Base-by-base conservation (phyloP, 2,329 filamentous ascomycete genomes). In the Plenodomus tracheiphilus region DNA sequence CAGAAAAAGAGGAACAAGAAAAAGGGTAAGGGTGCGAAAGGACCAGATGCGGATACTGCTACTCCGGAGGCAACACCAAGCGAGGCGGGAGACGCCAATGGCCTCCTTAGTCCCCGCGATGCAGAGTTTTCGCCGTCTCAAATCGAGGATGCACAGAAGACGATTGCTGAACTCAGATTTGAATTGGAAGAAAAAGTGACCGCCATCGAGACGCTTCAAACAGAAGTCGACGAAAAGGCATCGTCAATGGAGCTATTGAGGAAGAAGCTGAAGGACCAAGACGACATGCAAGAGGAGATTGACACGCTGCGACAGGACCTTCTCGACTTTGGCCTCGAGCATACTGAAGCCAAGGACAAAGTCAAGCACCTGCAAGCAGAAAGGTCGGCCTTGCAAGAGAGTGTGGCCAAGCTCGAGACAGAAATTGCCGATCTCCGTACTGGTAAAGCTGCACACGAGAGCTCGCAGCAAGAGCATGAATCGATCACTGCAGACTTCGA, bases 1-100 rank as follows among this genome's bases (percentile, higher is more conserved):
- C 75, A 75, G 50, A 93, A 91, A 75, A 95, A 91, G 71, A 95
- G 89, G 72, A 95, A 91, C 56, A 78, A 89, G 69, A 96, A 93
- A 78, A 96, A 95, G 81, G 88, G 86, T 74, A 93, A 92, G 77
- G 84, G 83, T 16, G 82, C 80, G 25, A 84, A 82, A 55, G 58
- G 47, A 19, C 40, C 50, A 5, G 63, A 64, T 8, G 71, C 58
- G 2, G 39, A 46, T 9, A 72, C 77, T 16, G 61, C 63, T 16
- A 62, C 71, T 10, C 56, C 66, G 7, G 69, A 75, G 17, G 57
- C 69, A 20, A 63, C 66, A 15, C 66, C 65, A 9, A 65, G 68
- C 36, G 76, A 79, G 45, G 60, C 74, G 4, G 68, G 74, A 4
- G 69, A 70, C 39, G 42, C 63, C 2, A 69, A 62, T 42, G 65